Base-by-base conservation (phyloP, 2,329 filamentous ascomycete species). In the Colletotrichum zoysiae region DNA sequence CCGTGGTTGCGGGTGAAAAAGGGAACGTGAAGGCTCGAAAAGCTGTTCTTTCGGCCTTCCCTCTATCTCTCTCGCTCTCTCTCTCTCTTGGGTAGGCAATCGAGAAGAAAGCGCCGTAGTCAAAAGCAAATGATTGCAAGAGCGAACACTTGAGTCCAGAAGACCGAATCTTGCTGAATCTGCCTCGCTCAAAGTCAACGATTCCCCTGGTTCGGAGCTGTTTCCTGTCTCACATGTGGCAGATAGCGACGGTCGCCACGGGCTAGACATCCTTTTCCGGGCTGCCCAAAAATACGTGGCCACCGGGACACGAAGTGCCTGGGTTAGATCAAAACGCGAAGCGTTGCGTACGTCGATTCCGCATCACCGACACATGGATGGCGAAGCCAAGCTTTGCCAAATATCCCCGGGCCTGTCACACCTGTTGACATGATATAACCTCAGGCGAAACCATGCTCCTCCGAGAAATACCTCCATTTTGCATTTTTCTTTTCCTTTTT, bases 321-420 rank as follows among this genome's bases (percentile, higher is more conserved):
- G 11, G 11, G 26, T 9, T 14, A 14, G 26, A 7, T 20, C 26
- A 44, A 33, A 42, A 18, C 16, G 23, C 30, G 18, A 33, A 23
- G 30, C 38, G 48, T 38, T 65, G 26, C 66, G 35, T 23, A 57
- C 20, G 20, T 30, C 26, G 35, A 44, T 35, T 65, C 44, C 60
- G 44, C 65, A 63, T 63, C 30, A 7, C 51, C 30, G 35, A 18
- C 56, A 46, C 35, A 38, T 63, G n/a, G 33, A 58, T 14, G 55
- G 12, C 40, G 51, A 57, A 68, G n/a, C 51, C 23, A n/a, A 35
- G 33, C 18, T 11, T 11, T 44, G 42, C 26, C 26, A 44, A 51
- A 18, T 6, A 33, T 35, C 12, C 53, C 20, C 30, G 20, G 30
- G 16, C 26, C 26, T 16, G 8, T 35, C 57, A 38, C 35, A n/a